Percentiles rank a stretch among this genome's conserved stretches.
Conservation (phyloP, 345 rosid genomes). For the Citrus medica region DNA sequence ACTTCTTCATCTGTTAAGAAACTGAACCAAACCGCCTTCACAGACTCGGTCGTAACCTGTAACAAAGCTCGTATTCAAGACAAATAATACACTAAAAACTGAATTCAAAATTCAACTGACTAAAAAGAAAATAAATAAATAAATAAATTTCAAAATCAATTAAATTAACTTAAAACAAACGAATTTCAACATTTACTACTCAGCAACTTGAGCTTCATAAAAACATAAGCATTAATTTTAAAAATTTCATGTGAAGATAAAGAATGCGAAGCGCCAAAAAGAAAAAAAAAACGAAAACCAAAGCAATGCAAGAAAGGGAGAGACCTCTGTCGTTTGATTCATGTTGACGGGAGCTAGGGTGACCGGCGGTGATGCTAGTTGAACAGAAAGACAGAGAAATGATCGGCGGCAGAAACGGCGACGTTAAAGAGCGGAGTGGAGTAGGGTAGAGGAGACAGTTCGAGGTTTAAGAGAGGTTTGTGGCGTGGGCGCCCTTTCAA, state of each 20-base stretch:
- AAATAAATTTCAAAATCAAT: not conserved
- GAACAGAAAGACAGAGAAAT: not conserved
- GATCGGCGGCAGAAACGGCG: not conserved
- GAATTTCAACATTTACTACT: not conserved
- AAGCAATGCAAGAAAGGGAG: not conserved
- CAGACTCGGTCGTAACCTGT: conserved; percentile 9
- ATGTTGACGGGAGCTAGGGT: not conserved
- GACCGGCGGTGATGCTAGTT: not conserved
- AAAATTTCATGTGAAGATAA: no score
- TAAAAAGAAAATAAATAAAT: not conserved
- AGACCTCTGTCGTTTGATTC: conserved; percentile 13
- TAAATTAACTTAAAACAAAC: not conserved
- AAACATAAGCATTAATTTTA: not conserved
- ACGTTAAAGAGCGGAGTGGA: not conserved
- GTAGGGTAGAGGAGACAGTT: not conserved
- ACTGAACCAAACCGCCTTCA: conserved; percentile 14
- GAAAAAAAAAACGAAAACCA: not conserved
- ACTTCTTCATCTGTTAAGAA: conserved; percentile 11
- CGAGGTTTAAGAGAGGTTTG: not conserved
- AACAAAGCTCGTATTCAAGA: not conserved
- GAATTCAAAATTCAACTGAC: not conserved
- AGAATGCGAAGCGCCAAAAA: not conserved
- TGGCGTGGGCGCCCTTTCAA: not conserved
- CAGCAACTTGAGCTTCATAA: not conserved
- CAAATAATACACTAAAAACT: not conserved